Conservation (phyloP, 768 basidiomycete genomes). For the Tylopilus vinaceipallidus region DNA sequence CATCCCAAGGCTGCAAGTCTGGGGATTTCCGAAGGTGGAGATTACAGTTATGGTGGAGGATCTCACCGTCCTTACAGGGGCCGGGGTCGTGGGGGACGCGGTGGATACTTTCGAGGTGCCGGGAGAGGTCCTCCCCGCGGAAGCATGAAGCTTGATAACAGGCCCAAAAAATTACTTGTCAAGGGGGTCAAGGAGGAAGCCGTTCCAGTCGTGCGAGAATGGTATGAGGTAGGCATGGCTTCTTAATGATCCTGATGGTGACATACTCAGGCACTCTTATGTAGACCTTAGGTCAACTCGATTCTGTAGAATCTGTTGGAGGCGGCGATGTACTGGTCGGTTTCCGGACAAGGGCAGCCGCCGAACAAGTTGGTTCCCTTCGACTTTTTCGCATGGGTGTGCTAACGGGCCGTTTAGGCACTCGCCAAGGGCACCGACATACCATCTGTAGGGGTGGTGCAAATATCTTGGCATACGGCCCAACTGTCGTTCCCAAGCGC, state of each 20-base stretch:
- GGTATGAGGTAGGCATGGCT: constrained; percentile 66
- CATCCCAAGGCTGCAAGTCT: constrained; percentile 64
- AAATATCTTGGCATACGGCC: constrained; percentile 63
- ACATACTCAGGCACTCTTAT: constrained; percentile 7
- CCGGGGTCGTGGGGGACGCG: constrained; percentile 54
- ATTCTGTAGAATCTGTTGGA: constrained; percentile 56
- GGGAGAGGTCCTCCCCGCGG: constrained; percentile 65
- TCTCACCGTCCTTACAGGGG: constrained; percentile 68
- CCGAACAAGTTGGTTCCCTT: constrained; percentile 64
- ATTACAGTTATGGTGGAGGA: constrained; percentile 34
- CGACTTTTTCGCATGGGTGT: neutral
- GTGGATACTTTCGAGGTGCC: constrained; percentile 59
- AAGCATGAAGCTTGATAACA: constrained; percentile 89
- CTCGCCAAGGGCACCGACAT: constrained; percentile 70
- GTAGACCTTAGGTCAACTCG: constrained; percentile 69
- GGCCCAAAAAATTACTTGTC: constrained; percentile 76
- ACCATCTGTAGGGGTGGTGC: constrained; percentile 61
- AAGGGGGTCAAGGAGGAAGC: constrained; percentile 61
- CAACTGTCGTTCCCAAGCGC: constrained; percentile 22
- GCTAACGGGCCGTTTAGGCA: constrained; percentile 44
- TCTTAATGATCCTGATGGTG: neutral
- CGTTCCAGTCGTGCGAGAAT: constrained; percentile 66
- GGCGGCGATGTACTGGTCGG: constrained; percentile 59
- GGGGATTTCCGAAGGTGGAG: constrained; percentile 56
- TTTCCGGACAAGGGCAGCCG: constrained; percentile 69